Evolutionary conservation across 2,329 filamentous ascomycete species (phyloP), one percentile per base, ranked within the genome.

Genomic region (Fusarium algeriense): DNA sequence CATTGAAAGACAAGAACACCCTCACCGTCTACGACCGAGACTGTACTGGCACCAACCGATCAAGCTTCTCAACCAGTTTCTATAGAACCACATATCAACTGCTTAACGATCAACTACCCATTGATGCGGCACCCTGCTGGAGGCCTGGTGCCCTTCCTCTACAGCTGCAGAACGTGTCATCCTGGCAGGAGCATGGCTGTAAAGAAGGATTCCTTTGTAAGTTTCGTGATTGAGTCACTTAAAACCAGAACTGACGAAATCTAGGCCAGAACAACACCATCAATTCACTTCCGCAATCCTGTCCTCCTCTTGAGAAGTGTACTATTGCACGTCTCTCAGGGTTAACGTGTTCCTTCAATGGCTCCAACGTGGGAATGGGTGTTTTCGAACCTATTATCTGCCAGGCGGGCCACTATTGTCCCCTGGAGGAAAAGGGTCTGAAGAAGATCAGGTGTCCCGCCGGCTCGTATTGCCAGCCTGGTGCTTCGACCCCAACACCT

Each of bases 331-430:
- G 83, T 56, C 56, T 84, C 3, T 76, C 78, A 1, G 80, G 81
- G 1, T 63, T 69, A 12, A 75, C 80, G 5, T 84, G 82, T 61
- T 35, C 55, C 2, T 71, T 79, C 7, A 26, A 78, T 1, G 81
- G 79, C 26, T 66, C 43, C 8, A 84, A 83, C 55, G 75, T 81
- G 19, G 80, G 73, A 4, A 85, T 85, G 83, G 83, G 83, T 0
- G 81, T 80, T 5, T 84, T 85, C 55, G 87, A 89, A 67, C 87
- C 87, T 2, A 78, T 85, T 6, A 75, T 88, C 11, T 89, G 87
- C 71, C 80, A 80, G 43, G 70, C 81, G 40, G 86, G 86, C 5
- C 80, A 76, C 54, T 88, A 87, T 67, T 89, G 87, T 53, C 86
- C 86, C 2, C 37, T 59, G 3, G 59, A 71, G 7, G 59, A 59